Conservation (phyloP, 345 rosid species). For the Pistacia vera region DNA sequence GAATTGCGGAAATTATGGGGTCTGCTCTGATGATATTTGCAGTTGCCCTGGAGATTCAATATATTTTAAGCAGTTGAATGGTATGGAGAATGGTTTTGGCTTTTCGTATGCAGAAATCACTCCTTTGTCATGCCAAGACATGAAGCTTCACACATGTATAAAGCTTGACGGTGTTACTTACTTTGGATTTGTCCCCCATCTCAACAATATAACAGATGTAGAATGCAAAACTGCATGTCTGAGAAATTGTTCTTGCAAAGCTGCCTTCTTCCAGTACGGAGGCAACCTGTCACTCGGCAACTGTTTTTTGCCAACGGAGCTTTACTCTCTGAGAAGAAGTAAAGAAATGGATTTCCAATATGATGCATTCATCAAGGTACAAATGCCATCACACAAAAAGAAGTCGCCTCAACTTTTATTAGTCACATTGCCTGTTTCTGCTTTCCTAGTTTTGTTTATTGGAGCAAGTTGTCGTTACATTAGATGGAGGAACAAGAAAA, state of each 20-base stretch:
- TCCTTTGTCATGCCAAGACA: constrained; percentile 18
- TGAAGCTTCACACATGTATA: neutral
- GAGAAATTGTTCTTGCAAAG: constrained; percentile 33
- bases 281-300: neutral
- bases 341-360: neutral
- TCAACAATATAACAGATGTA: neutral
- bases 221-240: constrained; percentile 26
- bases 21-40: constrained; percentile 13
- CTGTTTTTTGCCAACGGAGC: constrained; percentile 19
- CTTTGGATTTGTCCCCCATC: neutral
- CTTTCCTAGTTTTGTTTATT: neutral
- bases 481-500: neutral
- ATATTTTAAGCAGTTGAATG: neutral
- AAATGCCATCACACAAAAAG: neutral
- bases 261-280: constrained; percentile 3
- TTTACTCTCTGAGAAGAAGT: constrained; percentile 11
- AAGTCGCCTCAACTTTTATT: neutral
- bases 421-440: neutral
- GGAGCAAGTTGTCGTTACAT: neutral
- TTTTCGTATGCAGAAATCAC: neutral
- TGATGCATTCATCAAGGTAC: constrained; percentile 16
- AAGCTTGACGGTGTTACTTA: constrained; percentile 16
- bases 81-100: neutral
- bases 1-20: constrained; percentile 23
- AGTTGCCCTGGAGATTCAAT: constrained; percentile 9